A percentile compares a stretch with the other conserved stretches of the same genome.
phyloP scores from a whole-genome alignment of 768 basidiomycete species.

The Psilocybe azurescens region DNA sequence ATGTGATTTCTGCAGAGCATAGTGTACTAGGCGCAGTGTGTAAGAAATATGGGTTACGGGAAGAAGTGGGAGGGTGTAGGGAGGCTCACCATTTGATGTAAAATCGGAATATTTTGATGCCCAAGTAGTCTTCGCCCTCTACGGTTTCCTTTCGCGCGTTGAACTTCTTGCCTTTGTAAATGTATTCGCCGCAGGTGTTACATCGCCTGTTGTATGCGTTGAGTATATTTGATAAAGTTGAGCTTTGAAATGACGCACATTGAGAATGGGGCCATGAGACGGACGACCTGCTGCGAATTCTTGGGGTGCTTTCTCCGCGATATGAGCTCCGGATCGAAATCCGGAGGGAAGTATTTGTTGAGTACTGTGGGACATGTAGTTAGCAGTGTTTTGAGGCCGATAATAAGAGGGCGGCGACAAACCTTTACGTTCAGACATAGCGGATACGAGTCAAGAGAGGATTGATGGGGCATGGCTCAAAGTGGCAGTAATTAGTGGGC shows the following conservation, averaged over 20 bases:
- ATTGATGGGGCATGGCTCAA: constrained; percentile 6
- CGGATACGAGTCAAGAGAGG: constrained; percentile 25
- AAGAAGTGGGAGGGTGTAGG: constrained; percentile 1
- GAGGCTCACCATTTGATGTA: constrained; percentile 84
- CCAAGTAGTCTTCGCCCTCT: constrained; percentile 95
- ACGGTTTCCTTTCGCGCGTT: constrained; percentile 99
- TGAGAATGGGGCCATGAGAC: constrained; percentile 99
- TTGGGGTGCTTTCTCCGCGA: constrained; percentile 88
- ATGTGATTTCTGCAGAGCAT: constrained; percentile 98
- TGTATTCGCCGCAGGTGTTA: constrained; percentile 97
- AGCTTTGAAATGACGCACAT: constrained; percentile 60
- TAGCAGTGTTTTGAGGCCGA: not conserved
- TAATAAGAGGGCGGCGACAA: constrained; percentile 11
- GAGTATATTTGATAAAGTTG: not conserved
- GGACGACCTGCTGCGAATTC: constrained; percentile 96
- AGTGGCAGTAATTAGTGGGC: constrained; percentile 19
- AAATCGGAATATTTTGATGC: constrained; percentile 95
- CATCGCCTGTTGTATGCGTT: constrained; percentile 62
- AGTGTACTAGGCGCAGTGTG: constrained; percentile 62
- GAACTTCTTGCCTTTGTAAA: constrained; percentile 99
- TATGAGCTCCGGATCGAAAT: constrained; percentile 97
- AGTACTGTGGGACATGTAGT: constrained; percentile 56
- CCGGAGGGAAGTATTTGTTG: constrained; percentile 97
- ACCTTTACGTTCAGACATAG: constrained; percentile 90
- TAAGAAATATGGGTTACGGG: constrained; percentile 15